Conservation (phyloP, 139 green algal species). For the Spirogloea muscicola region DNA sequence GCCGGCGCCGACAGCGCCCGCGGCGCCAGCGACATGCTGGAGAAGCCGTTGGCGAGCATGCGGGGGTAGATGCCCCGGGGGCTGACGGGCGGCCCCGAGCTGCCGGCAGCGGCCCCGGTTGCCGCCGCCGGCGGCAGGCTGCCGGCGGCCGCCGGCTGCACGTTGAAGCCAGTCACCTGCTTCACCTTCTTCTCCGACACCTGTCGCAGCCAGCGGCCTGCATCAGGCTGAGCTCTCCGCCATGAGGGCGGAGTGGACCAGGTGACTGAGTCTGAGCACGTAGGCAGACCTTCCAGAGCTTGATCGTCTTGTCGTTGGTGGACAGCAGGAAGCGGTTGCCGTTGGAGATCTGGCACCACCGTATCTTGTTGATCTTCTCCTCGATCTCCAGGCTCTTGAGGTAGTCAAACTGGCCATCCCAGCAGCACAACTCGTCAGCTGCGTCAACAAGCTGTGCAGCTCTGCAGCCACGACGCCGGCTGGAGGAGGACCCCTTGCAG, state of each 20-base stretch:
- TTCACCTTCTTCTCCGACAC: conserved; percentile 73
- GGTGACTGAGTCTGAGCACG: no score
- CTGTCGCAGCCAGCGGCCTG: conserved; percentile 5
- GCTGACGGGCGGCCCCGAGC: neutral
- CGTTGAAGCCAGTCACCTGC: conserved; percentile 78
- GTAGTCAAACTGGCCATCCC: conserved; percentile 98
- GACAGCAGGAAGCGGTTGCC: conserved; percentile 51
- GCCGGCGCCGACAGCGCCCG: neutral
- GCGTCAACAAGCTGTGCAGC: no score
- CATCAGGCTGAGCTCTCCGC: neutral
- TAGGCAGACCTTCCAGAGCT: conserved; percentile 96
- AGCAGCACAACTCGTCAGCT: no score
- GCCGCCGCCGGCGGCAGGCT: no score
- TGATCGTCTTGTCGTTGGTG: conserved; percentile 93
- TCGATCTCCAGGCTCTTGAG: conserved; percentile 98
- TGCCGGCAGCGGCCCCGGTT: no score
- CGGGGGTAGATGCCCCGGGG: neutral
- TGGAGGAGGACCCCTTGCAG: no score
- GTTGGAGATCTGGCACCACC: conserved; percentile 65
- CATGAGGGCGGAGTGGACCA: neutral
- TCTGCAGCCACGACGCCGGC: no score
- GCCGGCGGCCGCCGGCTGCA: conserved; percentile 20
- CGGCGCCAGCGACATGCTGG: no score
- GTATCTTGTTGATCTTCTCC: conserved; percentile 99
- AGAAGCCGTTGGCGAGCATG: neutral